Base-by-base conservation (phyloP, 768 basidiomycete genomes). In the Leccinum subtestaceum region DNA sequence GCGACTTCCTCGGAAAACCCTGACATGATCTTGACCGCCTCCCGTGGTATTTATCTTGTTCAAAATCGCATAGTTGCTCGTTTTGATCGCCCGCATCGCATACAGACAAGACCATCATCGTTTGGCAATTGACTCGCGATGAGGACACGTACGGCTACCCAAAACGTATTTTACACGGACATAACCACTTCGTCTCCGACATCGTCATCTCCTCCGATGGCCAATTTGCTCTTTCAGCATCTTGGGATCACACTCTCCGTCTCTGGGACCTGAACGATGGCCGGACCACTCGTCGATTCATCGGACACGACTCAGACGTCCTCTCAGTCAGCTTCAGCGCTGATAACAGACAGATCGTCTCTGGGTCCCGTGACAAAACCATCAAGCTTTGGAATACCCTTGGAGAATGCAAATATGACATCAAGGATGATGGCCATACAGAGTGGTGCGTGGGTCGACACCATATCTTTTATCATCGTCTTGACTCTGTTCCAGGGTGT, bases 321-420 rank as follows among this genome's bases (percentile, higher is more conserved):
- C 85, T 99, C 60, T 97, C 95, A 65, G 97, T 99, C 80, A 96
- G 93, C 77, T 99, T 99, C 87, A 95, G 92, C 66, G 97, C 97
- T 60, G 97, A 99, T 79, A 98, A 99, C 87, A 83, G 97, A 74
- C 97, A 98, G 76, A 99, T 99, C 74, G 97, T 99, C 68, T 97
- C 95, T 54, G 97, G 95, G 56, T 95, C 95, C 62, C 91, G 97
- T 66, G 97, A 99, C 85, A 83, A 82, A 74, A 88, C 91, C 43
- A 99, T 99, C 84, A 99, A 98, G 78, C 91, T 99, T 71, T 99
- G 97, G 97, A 99, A 99, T 82, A 99, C 97, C 61, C 88, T 99
- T 64, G 97, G 97, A 72, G 97, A 99, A 79, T 99, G 97, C 84
- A 99, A 99, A 77, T 98, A 94, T 75, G 93, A 98, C 75, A 99